Percentiles rank a stretch among this genome's conserved stretches.
Conservation (phyloP, 2,329 filamentous ascomycete species). For the Teratosphaeriaceae sp. region DNA sequence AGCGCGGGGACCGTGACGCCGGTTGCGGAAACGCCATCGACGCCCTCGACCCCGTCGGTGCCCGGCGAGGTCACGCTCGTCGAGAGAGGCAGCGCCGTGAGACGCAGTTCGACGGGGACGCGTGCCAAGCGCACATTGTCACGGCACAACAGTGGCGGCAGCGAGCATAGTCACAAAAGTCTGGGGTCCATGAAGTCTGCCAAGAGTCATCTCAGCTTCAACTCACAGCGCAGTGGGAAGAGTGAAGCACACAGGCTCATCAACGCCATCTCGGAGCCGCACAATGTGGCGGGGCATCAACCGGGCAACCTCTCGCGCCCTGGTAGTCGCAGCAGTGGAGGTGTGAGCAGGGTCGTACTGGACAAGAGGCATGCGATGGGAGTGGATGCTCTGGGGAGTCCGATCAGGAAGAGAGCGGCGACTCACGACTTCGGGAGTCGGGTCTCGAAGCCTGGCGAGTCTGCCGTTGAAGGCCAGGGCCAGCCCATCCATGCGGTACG, state of each 20-base stretch:
- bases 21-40: slow-evolving; percentile 9
- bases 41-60: slow-evolving; percentile 11
- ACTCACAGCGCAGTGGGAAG: slow-evolving; percentile 36
- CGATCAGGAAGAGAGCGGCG: slow-evolving; percentile 12
- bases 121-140: slow-evolving; percentile 9
- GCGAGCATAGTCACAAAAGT: slow-evolving; percentile 47
- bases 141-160: slow-evolving; percentile 36
- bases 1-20: slow-evolving; percentile 21
- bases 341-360: no score
- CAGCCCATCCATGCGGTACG: slow-evolving; percentile 40
- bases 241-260: slow-evolving; percentile 66
- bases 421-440: no score
- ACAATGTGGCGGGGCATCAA: slow-evolving; percentile 27
- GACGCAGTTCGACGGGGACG: slow-evolving; percentile 2
- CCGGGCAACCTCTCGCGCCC: slow-evolving; percentile 12
- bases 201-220: slow-evolving; percentile 26
- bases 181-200: slow-evolving; percentile 37
- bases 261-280: slow-evolving; percentile 60
- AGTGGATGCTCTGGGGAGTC: slow-evolving; percentile 6
- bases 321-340: no score
- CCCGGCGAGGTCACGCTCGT: slow-evolving; percentile 57
- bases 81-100: slow-evolving; percentile 36
- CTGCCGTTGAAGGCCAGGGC: slow-evolving; percentile 33
- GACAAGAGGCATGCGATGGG: slow-evolving; percentile 20
- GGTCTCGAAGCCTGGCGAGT: slow-evolving; percentile 29